Evolutionary conservation across 371 early-diverging fungal genomes (phyloP).

Genomic region (Lichtheimia ornata): DNA sequence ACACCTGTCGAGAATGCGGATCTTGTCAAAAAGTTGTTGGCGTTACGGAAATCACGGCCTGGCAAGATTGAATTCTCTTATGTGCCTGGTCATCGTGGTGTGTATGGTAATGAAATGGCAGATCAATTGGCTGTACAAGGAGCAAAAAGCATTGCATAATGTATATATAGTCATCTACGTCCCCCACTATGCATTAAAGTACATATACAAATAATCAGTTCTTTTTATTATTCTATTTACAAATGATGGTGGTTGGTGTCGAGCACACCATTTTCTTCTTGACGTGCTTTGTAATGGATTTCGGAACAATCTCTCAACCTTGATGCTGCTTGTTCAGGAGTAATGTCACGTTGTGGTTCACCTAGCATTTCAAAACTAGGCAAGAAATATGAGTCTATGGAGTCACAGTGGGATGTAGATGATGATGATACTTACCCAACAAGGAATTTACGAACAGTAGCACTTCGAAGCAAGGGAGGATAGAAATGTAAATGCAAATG

Average conservation of each 20-base stretch:
- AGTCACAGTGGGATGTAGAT: not conserved
- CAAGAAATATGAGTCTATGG: not conserved
- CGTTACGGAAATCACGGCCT: constrained; percentile 30
- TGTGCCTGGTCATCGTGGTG: constrained; percentile 68
- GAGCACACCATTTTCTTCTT: constrained; percentile 11
- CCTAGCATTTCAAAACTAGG: constrained; percentile 88
- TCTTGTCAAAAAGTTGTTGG: constrained; percentile 59
- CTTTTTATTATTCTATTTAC: no score
- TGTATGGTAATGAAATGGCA: constrained; percentile 76
- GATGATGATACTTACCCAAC: constrained; percentile 70
- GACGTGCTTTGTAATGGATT: constrained; percentile 61
- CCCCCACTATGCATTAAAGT: no score
- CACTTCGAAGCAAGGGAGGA: constrained; percentile 88
- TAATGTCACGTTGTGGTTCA: constrained; percentile 94
- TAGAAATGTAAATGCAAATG: constrained; percentile 95
- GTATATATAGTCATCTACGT: no score
- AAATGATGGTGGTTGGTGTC: no score
- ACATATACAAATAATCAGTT: no score
- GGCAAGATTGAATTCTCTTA: constrained; percentile 48
- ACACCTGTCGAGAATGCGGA: constrained; percentile 74
- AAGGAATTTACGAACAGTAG: constrained; percentile 91
- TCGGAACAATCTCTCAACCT: constrained; percentile 58
- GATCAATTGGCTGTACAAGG: constrained; percentile 69
- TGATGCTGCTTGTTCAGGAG: constrained; percentile 87
- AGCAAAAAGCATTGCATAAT: constrained; percentile 24